Evolutionary conservation across 371 early-diverging fungal species (phyloP).

Genomic region (Dinochytrium kinnereticum): DNA sequence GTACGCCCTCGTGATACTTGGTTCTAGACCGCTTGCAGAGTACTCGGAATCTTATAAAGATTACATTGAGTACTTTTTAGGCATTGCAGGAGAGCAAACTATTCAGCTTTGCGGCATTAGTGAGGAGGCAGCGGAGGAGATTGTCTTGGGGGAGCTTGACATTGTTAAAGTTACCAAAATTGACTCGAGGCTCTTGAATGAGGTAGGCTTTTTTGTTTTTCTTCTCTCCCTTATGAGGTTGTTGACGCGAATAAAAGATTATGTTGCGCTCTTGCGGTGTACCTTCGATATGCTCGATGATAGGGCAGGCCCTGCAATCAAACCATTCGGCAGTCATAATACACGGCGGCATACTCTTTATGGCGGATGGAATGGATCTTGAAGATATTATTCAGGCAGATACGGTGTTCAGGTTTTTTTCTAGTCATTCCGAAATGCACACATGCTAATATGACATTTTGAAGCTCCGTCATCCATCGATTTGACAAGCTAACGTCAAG

Average conservation of each 20-base stretch:
- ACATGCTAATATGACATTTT: not conserved
- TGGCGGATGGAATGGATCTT: not conserved
- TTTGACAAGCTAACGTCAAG: not conserved
- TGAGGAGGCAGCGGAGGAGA: slow-evolving; percentile 7
- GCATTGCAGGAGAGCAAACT: not conserved
- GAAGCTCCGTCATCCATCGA: not conserved
- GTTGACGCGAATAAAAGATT: not conserved
- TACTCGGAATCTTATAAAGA: not conserved
- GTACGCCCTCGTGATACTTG: not conserved
- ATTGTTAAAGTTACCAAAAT: not conserved
- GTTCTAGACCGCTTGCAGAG: not conserved
- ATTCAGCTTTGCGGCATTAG: slow-evolving; percentile 1
- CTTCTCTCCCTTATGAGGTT: not conserved
- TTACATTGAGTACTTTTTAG: slow-evolving; percentile 3
- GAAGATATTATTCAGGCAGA: not conserved
- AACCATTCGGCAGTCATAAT: not conserved
- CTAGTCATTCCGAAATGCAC: not conserved
- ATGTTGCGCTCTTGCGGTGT: slow-evolving; percentile 3
- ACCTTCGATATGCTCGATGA: not conserved
- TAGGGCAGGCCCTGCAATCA: not conserved
- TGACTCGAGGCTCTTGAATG: not conserved
- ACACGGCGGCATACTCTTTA: not conserved
- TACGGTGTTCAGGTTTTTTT: not conserved
- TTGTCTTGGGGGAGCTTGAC: not conserved
- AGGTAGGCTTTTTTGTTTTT: not conserved